phyloP scores from a whole-genome alignment of 2,329 filamentous ascomycete species.

The Aspergillus puulaauensis region DNA sequence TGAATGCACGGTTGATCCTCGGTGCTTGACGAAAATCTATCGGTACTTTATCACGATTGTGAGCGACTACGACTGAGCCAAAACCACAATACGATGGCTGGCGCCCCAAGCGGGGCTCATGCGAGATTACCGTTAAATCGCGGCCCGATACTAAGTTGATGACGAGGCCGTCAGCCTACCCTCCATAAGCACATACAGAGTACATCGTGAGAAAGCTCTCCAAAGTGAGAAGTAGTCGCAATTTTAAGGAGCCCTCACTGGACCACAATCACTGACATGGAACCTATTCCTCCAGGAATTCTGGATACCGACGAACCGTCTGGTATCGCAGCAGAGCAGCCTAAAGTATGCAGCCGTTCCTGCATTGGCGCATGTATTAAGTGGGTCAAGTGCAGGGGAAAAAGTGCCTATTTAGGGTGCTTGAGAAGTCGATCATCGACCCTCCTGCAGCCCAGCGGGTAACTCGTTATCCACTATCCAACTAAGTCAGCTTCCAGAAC shows the following conservation, averaged over 20 bases:
- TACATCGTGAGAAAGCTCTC: background rate
- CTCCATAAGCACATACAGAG: background rate
- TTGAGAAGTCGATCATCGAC: conserved; percentile 1
- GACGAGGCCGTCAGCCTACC: background rate
- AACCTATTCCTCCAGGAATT: background rate
- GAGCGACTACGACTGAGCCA: background rate
- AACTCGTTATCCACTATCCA: background rate
- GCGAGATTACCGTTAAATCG: conserved; percentile 1
- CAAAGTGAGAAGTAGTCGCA: background rate
- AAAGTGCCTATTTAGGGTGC: background rate
- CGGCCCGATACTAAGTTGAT: background rate
- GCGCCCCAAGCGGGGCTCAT: background rate
- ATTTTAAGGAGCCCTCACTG: background rate
- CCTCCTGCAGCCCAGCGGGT: conserved; percentile 8
- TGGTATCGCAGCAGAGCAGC: background rate
- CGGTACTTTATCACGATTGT: background rate
- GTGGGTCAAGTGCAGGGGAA: conserved; percentile 1
- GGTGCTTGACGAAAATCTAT: conserved; percentile 4
- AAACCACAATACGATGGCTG: background rate
- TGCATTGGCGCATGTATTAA: conserved; percentile 9
- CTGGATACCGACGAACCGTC: background rate
- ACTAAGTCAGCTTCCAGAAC: conserved; percentile 8
- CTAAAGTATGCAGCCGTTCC: background rate
- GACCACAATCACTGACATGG: background rate
- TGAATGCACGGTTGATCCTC: background rate